These are phyloP conservation scores for Penicillium silybi DNA, from an alignment of 495 filamentous ascomycete species.

Conservation along the genomic window DNA sequence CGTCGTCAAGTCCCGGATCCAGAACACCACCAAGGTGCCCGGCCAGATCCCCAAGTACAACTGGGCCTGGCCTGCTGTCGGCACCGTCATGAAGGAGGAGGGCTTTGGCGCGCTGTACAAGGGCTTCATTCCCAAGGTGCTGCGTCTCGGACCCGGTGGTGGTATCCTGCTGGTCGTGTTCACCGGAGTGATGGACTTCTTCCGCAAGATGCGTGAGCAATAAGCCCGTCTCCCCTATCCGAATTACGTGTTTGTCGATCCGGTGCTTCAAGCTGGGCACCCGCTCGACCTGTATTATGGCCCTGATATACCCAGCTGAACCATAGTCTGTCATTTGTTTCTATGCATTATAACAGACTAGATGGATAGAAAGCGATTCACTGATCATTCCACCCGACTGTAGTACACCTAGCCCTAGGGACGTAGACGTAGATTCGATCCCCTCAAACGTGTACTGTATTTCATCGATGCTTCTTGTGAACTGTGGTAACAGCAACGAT, in stretches of 20 bases:
- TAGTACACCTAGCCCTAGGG: too few species aligned
- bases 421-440: neutral
- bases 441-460: neutral
- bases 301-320: slow-evolving; percentile 4
- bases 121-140: slow-evolving; percentile 94
- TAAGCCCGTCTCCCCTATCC: neutral
- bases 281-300: slow-evolving; percentile 2
- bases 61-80: slow-evolving; percentile 88
- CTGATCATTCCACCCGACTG: neutral
- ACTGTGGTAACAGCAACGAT: neutral
- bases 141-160: slow-evolving; percentile 82
- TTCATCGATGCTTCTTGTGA: neutral
- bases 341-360: neutral
- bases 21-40: slow-evolving; percentile 79
- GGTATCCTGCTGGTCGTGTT: slow-evolving; percentile 92
- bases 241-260: neutral
- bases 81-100: slow-evolving; percentile 86
- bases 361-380: neutral
- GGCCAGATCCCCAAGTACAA: slow-evolving; percentile 89
- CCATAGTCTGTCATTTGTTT: neutral
- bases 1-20: slow-evolving; percentile 95
- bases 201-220: slow-evolving; percentile 51
- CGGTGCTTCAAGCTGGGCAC: neutral
- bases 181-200: slow-evolving; percentile 92
- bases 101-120: slow-evolving; percentile 93